phyloP scores from a whole-genome alignment of 2,329 filamentous ascomycete genomes.

The Colletotrichum nymphaeae region DNA sequence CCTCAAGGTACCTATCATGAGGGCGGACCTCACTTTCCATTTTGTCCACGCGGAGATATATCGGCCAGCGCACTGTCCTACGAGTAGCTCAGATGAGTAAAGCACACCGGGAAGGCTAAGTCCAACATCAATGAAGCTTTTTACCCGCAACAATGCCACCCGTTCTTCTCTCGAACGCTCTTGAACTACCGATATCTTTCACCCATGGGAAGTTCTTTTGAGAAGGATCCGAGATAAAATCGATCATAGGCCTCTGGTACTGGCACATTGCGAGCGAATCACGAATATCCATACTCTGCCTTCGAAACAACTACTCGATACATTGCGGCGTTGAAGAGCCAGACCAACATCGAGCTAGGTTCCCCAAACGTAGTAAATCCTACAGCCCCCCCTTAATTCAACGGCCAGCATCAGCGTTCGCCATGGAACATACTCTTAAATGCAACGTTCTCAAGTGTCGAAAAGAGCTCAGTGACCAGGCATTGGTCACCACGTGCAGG shows the following conservation, averaged over 20 bases:
- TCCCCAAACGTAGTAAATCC: not conserved
- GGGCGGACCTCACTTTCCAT: too few species aligned
- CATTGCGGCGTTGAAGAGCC: too few species aligned
- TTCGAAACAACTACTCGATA: not conserved
- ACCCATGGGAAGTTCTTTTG: not conserved
- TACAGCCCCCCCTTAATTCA: not conserved
- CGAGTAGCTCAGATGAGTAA: not conserved
- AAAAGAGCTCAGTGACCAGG: slow-evolving; percentile 73
- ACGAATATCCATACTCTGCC: not conserved
- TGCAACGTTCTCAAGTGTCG: slow-evolving; percentile 88
- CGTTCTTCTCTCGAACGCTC: not conserved
- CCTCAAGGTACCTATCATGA: not conserved
- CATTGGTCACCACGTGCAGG: slow-evolving; percentile 92
- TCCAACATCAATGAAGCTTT: not conserved
- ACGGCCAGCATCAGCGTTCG: not conserved
- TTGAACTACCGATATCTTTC: not conserved
- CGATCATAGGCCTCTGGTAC: not conserved
- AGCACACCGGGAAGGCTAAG: not conserved
- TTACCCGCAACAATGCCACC: not conserved
- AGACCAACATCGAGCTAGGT: not conserved
- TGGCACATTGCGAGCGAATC: not conserved
- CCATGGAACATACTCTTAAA: slow-evolving; percentile 79
- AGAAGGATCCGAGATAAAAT: not conserved
- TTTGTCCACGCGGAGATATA: not conserved
- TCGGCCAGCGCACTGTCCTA: not conserved